Conservation (phyloP, 1,139 yeast genomes). For the Blastobotrys serpentis region DNA sequence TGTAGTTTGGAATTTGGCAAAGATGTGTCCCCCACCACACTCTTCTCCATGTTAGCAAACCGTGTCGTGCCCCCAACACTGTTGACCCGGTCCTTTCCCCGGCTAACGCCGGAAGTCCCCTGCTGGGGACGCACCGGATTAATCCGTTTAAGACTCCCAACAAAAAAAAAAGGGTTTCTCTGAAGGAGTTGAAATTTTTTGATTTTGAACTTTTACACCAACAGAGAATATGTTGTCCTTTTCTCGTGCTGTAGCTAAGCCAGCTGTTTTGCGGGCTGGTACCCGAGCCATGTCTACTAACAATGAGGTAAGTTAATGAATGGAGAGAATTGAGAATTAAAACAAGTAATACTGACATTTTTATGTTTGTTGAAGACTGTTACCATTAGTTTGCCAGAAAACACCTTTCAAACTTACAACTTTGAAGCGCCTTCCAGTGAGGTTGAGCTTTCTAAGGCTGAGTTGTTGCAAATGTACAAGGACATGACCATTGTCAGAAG, state of each 20-base stretch:
- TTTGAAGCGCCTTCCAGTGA: slow-evolving; percentile 63
- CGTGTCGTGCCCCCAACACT: too few species aligned
- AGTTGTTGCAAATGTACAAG: slow-evolving; percentile 88
- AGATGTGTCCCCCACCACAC: too few species aligned
- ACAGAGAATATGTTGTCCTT: too few species aligned
- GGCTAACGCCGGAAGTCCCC: background rate
- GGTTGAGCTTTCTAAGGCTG: slow-evolving; percentile 76
- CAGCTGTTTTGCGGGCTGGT: slow-evolving; percentile 9
- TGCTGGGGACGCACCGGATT: background rate
- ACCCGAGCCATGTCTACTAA: slow-evolving; percentile 17
- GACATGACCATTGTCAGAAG: slow-evolving; percentile 92
- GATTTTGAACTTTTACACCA: too few species aligned
- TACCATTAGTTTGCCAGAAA: slow-evolving; percentile 61
- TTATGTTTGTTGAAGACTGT: too few species aligned
- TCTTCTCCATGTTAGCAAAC: too few species aligned
- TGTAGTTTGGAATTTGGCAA: too few species aligned
- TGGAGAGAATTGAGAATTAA: too few species aligned
- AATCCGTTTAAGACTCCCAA: too few species aligned
- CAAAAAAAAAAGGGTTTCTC: slow-evolving; percentile 5
- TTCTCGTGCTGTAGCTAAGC: slow-evolving; percentile 5
- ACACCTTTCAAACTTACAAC: slow-evolving; percentile 83
- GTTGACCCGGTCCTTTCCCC: too few species aligned
- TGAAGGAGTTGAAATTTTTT: slow-evolving; percentile 1
- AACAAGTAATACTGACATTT: too few species aligned
- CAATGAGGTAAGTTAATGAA: too few species aligned